phyloP scores from a whole-genome alignment of 108 stramenopile genomes.

The Mayamaea pseudoterrestris region DNA sequence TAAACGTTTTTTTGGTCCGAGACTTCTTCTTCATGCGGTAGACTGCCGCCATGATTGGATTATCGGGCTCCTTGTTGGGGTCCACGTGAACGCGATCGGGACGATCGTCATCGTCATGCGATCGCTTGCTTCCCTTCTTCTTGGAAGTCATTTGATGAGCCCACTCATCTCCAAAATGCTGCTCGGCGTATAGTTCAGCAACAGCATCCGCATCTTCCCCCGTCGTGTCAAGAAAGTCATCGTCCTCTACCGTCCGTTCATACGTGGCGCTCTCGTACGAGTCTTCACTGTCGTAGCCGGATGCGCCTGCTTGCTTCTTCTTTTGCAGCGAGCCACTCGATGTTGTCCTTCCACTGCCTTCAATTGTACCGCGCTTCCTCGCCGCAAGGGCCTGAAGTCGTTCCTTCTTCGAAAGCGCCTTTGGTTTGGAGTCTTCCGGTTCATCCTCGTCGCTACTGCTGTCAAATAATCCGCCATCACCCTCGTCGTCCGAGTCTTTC shows the following conservation, averaged over 20 bases:
- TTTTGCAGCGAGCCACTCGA: slow-evolving; percentile 7
- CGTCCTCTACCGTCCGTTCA: slow-evolving; percentile 70
- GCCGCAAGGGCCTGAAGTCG: slow-evolving; percentile 73
- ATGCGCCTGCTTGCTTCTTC: slow-evolving; percentile 17
- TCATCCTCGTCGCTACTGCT: slow-evolving; percentile 36
- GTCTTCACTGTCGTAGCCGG: slow-evolving; percentile 64
- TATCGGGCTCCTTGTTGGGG: slow-evolving; percentile 29
- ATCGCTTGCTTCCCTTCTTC: slow-evolving; percentile 20
- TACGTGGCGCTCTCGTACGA: slow-evolving; percentile 59
- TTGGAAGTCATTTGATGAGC: slow-evolving; percentile 50
- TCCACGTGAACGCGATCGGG: slow-evolving; percentile 28
- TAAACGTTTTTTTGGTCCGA: slow-evolving; percentile 41
- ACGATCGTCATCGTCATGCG: slow-evolving; percentile 16
- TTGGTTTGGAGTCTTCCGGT: slow-evolving; percentile 21
- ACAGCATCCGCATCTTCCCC: slow-evolving; percentile 82
- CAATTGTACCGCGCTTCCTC: slow-evolving; percentile 20
- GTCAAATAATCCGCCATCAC: slow-evolving; percentile 10
- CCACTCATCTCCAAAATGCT: slow-evolving; percentile 79
- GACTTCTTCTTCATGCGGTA: slow-evolving; percentile 73
- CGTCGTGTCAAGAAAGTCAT: slow-evolving; percentile 83
- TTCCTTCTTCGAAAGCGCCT: slow-evolving; percentile 32
- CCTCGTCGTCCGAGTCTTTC: background rate
- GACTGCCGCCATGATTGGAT: slow-evolving; percentile 72
- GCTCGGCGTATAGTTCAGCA: slow-evolving; percentile 76
- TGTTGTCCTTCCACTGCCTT: slow-evolving; percentile 13